Conservation (phyloP, 495 filamentous ascomycete genomes). For the Annulohypoxylon moriforme region DNA sequence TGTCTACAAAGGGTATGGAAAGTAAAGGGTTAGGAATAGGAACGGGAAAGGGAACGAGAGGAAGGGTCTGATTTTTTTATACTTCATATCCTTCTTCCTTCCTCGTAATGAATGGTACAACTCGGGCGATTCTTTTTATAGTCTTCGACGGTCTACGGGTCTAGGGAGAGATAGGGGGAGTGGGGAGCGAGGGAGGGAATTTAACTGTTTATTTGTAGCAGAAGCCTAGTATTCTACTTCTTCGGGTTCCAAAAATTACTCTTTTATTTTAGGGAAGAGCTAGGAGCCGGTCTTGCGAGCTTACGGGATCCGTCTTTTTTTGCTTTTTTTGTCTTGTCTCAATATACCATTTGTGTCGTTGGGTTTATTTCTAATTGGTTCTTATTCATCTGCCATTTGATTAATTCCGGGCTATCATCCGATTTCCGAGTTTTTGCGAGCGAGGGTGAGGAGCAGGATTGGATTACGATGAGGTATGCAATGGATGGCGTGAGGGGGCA, state of each 20-base stretch:
- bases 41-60: slow-evolving; percentile 8
- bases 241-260: not conserved
- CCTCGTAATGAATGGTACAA: slow-evolving; percentile 30
- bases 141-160: not conserved
- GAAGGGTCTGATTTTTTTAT: slow-evolving; percentile 1
- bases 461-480: not conserved
- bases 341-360: slow-evolving; percentile 41
- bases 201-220: not conserved
- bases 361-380: slow-evolving; percentile 1
- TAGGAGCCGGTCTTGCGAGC: slow-evolving; percentile 12
- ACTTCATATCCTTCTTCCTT: slow-evolving; percentile 23
- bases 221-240: not conserved
- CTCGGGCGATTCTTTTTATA: not conserved
- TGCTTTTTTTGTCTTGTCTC: slow-evolving; percentile 16
- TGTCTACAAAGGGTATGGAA: slow-evolving; percentile 17
- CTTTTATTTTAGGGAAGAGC: slow-evolving; percentile 4
- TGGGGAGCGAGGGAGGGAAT: not conserved
- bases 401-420: slow-evolving; percentile 4
- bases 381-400: slow-evolving; percentile 1
- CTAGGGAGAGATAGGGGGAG: not conserved
- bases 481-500: not conserved
- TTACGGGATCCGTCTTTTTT: not conserved
- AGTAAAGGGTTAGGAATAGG: slow-evolving; percentile 1
- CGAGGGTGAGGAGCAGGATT: not conserved
- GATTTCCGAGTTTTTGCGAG: not conserved